Evolutionary conservation across 768 basidiomycete genomes (phyloP).

Genomic region (Naganishia vaughanmartiniae): DNA sequence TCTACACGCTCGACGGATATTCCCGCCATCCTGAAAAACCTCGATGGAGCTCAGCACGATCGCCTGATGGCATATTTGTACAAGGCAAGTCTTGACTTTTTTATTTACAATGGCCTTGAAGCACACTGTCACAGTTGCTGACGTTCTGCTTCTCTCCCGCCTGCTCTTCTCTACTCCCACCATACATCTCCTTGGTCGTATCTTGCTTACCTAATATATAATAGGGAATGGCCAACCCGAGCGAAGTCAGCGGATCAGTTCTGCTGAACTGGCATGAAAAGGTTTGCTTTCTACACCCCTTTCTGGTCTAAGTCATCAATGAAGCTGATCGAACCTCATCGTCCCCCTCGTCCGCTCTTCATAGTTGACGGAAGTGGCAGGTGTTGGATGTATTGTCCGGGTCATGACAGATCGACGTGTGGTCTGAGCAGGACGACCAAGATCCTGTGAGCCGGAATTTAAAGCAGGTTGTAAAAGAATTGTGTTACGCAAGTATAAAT

Average conservation of each 20-base stretch:
- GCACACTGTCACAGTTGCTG: neutral
- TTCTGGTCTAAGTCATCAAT: neutral
- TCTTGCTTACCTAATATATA: no score
- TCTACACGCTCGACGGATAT: conserved; percentile 90
- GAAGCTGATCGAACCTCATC: no score
- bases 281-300: conserved; percentile 56
- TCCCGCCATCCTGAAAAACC: conserved; percentile 65
- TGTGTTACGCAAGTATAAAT: conserved; percentile 3
- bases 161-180: neutral
- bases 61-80: conserved; percentile 96
- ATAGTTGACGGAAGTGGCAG: conserved; percentile 93
- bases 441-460: no score
- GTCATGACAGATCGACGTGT: conserved; percentile 69
- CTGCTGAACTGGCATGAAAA: conserved; percentile 93
- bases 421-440: conserved; percentile 53
- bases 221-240: conserved; percentile 69
- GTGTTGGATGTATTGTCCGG: conserved; percentile 90
- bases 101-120: neutral
- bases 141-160: neutral
- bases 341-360: conserved; percentile 1
- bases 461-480: conserved; percentile 18
- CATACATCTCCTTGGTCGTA: neutral
- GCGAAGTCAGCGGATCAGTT: conserved; percentile 65
- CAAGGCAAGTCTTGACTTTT: conserved; percentile 57
- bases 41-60: conserved; percentile 59